Base-by-base conservation (phyloP, 371 early-diverging fungal genomes). In the Mucor mucedo region DNA sequence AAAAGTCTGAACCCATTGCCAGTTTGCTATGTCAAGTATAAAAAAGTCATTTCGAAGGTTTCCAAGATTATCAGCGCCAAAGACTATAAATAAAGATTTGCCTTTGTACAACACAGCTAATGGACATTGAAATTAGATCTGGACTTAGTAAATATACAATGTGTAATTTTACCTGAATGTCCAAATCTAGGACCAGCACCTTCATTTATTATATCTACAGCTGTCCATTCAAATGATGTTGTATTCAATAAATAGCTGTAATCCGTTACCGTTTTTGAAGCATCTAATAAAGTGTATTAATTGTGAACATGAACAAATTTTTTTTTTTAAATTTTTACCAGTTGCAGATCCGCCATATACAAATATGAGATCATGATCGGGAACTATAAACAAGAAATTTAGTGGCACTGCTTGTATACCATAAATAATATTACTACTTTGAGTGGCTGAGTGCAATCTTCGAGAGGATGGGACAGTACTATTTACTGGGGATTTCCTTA, bases 371-470 rank as follows among this genome's bases (percentile, higher is more conserved):
- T 55, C 60, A n/a, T 44, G 38, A 35, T 63, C 32, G 16, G 69
- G 69, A 35, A 59, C 69, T 68, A 38, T 16, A 39, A 38, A 49
- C 21, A 50, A 50, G n/a, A 32, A 30, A 29, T 30, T 7, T 13
- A 50, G 27, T 2, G 28, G 30, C 28, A 49, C 38, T 13, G 13
- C 6, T 16, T 33, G 16, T 4, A n/a, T 30, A 58, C 27, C 27
- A 8, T 7, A 30, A 13, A 7, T 32, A n/a, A 4, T 40, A 38
- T 21, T 16, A 48, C 44, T 63, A 68, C 69, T 52, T 14, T 41
- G 30, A 2, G 69, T 63, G 3, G 69, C 69, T 11, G 69, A 39
- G 45, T 68, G 69, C 2, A 63, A 49, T 50, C 63, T 63, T 63
- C 69, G 39, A n/a, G 60, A n/a, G 13, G 63, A 49, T 13, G 69